Evolutionary conservation across 352 stramenopile species (phyloP), one percentile per base, ranked within the genome.

Genomic region (Globisporangium solare): DNA sequence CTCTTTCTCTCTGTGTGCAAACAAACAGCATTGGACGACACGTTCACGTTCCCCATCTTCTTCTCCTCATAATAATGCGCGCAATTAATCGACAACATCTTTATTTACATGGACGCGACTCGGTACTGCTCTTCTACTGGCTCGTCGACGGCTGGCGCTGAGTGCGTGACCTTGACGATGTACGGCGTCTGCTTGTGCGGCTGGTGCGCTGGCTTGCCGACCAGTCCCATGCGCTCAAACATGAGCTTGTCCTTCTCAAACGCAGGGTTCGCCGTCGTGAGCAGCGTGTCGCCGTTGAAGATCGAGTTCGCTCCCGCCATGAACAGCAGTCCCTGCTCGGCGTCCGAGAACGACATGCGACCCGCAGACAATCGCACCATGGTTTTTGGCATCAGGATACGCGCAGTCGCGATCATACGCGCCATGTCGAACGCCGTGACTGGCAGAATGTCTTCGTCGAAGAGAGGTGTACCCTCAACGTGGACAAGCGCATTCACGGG

Each of bases 241-340:
- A 99, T 82, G 35, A 70, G 67, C 66, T 93, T 87, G 77, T 99
- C 96, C 60, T 95, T 89, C 66, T 98, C 91, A 67, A 98, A 98
- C 60, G 92, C 94, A 20, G 94, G 94, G 79, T 99, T 99, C 56
- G 86, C 71, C 17, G 96, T 99, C 31, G 96, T 99, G 41, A 99
- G 76, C 45, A 99, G 80, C 71, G 94, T 98, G 76, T 99, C 96
- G 32, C 96, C 96, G 73, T 98, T 98, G 69, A 99, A 99, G 73
- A 99, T 98, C 56, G 92, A 98, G 83, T 99, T 99, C 56, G 96
- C 96, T 18, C 96, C 96, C 6, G 95, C 95, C 76, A 98, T 95
- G 79, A 99, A 99, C 76, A 98, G 97, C 53, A 98, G 71, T 7
- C 81, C 97, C 71, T 99, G 96, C 67, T 98, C 96, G 5, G 93